Base-by-base conservation (phyloP, 768 basidiomycete species). In the Imleria badia region DNA sequence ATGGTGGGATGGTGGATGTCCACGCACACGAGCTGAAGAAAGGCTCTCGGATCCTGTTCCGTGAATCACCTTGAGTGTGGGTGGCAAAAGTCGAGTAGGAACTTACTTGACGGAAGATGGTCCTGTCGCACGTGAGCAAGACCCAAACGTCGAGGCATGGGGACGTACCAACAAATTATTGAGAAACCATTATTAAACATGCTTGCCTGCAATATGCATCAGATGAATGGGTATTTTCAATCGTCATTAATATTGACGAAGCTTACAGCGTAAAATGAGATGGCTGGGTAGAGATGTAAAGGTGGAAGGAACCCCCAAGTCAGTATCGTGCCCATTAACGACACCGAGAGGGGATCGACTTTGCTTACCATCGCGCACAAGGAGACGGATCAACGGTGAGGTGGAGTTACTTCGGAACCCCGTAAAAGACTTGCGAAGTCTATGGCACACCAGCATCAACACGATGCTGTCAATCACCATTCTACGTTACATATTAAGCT, bases 201-300 rank as follows among this genome's bases (percentile, higher is more conserved):
- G 23, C 45, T 51, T 19, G 58, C 46, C 58, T 59, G 46, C 12
- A 23, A 20, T 13, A 14, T 7, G 6, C 19, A 23, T 58, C 23
- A 46, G 22, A 15, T 43, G 6, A 26, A 26, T 26, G 4, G 6
- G 26, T 26, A 26, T 26, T 26, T n/a, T n/a, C n/a, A n/a, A n/a
- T n/a, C 26, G 23, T 15, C 17, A n/a, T 31, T 15, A 31, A 23
- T 29, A 10, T 41, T 1, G 10, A 40, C 15, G 10, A 20, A 11
- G 31, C 58, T 51, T 20, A 55, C 58, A n/a, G 45, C 38, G 13
- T 55, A 59, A 59, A 59, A 59, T 6, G 26, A n/a, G n/a, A 59
- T 1, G 2, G 58, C 58, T 59, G 9, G 26, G 48, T 19, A 36
- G 15, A 46, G 13, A 26, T 5, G 14, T 13, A 40, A n/a, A 26